Evolutionary conservation across 306 rosid genomes (phyloP), one percentile per base, ranked within the genome.

Genomic region (Gleditsia sinensis): DNA sequence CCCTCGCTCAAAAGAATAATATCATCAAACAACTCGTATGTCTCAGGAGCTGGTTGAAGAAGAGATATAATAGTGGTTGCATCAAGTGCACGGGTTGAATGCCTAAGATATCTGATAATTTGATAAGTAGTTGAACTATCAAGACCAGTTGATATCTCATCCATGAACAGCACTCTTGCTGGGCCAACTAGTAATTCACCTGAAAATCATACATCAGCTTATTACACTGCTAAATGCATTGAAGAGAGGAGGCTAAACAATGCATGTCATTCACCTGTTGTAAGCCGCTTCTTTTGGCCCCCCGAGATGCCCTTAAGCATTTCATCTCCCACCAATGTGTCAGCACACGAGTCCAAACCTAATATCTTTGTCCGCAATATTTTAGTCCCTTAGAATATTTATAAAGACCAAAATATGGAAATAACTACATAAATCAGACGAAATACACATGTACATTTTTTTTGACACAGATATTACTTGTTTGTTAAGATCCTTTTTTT

Each of bases 251-350:
- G 13, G 53, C 53, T 16, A n/a, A 46, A 46, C 21, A 46, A 46
- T 46, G 21, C 19, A 46, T 46, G 53, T 46, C 7, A 45, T 45
- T 37, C 42, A 37, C 99, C 99, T 83, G 99, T 90, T 20, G 99
- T 88, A 34, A 95, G 99, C 78, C 99, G 92, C 83, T 95, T 95
- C 87, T 95, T 95, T 83, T 95, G 99, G 6, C 99, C 99, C 42
- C 99, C 99, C 6, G 99, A 95, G 66, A 95, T 92, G 40, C 99
- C 99, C 79, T 95, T 95, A 9, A 95, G 93, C 99, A 95, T 95
- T 89, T 92, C 99, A 83, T 95, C 98, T 68, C 99, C 99, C 39
- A 90, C 98, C 85, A 95, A 82, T 62, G 99, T 95, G 87, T 95
- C 99, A 84, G 97, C 98, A 67, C 99, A 95, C 46, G 87, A 74